These are phyloP conservation scores for Cladophialophora immunda DNA, from an alignment of 2,329 filamentous ascomycete genomes.

Conservation along the genomic window DNA sequence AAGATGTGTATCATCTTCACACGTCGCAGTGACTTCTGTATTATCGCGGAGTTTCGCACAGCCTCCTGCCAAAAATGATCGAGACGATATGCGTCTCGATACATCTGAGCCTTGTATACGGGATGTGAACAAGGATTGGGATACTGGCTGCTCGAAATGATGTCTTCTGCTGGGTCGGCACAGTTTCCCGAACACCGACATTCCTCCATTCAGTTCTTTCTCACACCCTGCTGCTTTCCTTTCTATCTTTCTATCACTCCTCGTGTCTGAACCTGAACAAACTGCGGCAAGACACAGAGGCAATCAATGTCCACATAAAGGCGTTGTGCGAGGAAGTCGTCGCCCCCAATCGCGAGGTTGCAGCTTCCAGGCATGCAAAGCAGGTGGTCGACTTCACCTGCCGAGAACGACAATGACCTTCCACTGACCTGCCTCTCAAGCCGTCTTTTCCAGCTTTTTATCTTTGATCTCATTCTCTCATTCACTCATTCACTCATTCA, in stretches of 20 bases:
- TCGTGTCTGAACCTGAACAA: not conserved
- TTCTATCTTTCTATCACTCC: not conserved
- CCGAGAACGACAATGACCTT: not conserved
- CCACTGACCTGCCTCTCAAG: not conserved
- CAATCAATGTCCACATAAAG: not conserved
- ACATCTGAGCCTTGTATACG: no score
- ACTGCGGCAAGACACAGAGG: not conserved
- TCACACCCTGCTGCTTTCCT: not conserved
- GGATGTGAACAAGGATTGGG: no score
- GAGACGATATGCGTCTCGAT: no score
- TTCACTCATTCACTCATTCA: slow-evolving; percentile 4
- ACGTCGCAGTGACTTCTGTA: no score
- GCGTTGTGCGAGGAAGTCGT: not conserved
- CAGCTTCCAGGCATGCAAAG: not conserved
- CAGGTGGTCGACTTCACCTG: not conserved
- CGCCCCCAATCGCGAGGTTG: not conserved
- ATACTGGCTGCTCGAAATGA: no score
- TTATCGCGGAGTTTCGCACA: no score
- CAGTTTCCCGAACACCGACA: no score
- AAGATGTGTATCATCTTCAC: no score
- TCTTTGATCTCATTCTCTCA: not conserved
- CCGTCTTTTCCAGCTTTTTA: not conserved
- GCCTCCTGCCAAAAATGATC: no score
- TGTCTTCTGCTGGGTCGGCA: no score
- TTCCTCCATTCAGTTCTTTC: no score